Base-by-base conservation (phyloP, 148 eudicot species). In the Arctostaphylos glauca region DNA sequence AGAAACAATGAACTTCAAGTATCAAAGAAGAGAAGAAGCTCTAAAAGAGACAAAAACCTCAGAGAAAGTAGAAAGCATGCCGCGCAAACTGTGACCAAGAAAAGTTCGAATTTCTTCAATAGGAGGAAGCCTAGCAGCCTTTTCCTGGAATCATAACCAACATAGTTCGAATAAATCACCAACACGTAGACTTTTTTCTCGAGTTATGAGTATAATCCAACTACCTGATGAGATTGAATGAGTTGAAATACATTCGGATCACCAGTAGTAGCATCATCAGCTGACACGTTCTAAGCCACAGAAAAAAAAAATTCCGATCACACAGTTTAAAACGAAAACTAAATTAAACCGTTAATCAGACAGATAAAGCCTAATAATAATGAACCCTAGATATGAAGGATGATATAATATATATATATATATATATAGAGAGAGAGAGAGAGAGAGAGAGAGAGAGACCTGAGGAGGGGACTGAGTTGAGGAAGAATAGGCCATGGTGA, bases 221-320 rank as follows among this genome's bases (percentile, higher is more conserved):
- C 14, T 25, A 95, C 98, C 97, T 96, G 99, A 80, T 96, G 98
- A 87, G 93, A 82, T 87, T 92, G 95, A 80, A 96, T 92, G 10
- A 90, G 89, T 74, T 93, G 93, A 50, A 87, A 88, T 38, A 89
- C 83, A 25, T 92, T 83, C 10, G 81, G 82, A 59, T 90, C 89
- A 75, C 67, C 83, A 60, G 60, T 47, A 76, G 53, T 74, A 82
- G 79, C 88, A 83, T 86, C 90, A 73, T 41, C 89, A 80, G 93
- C 68, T 10, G 91, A 83, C 13, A 82, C 77, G 80, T 52, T 83
- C 98, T 92, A 72, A 72, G n/a, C 14, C 47, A 5, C 59, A n/a
- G 38, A 53, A 68, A 19, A n/a, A 44, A 71, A 53, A 62, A 55
- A 3, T 79, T 58, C 44, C 50, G 44, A 76, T 18, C 14, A 77